Evolutionary conservation across 164 flowering plant species (phyloP).

Genomic region (Stephania yunnanensis): DNA sequence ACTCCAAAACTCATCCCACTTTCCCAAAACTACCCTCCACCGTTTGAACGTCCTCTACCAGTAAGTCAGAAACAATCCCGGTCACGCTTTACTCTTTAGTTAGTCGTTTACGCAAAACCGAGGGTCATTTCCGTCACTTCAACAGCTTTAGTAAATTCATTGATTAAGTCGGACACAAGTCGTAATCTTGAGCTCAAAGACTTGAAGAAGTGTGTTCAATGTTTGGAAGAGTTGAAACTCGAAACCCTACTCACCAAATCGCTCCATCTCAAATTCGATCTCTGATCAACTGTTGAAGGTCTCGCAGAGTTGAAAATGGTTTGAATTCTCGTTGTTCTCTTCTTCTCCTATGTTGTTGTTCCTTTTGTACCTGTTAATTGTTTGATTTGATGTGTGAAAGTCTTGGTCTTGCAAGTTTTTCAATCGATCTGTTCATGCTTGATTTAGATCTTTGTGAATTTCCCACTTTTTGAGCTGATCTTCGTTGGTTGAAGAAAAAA

Average conservation of each 20-base stretch:
- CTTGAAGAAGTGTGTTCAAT: no score
- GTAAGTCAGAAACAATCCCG: background rate
- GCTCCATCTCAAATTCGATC: no score
- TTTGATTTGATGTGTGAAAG: background rate
- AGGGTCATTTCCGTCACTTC: background rate
- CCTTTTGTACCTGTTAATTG: no score
- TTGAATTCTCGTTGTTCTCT: background rate
- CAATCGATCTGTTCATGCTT: background rate
- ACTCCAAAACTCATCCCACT: background rate
- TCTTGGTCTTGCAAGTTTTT: no score
- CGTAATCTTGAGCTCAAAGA: background rate
- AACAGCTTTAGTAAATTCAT: background rate
- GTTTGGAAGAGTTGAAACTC: no score
- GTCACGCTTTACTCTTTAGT: no score
- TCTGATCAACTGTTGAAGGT: no score
- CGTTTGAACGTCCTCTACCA: background rate
- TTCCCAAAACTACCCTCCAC: background rate
- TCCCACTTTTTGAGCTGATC: background rate
- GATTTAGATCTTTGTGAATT: background rate
- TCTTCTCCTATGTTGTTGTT: background rate
- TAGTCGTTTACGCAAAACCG: no score
- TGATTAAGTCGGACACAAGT: background rate
- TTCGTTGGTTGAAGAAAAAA: background rate
- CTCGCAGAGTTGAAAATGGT: background rate
- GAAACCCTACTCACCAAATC: no score